These are phyloP conservation scores for Hypoxylon fragiforme DNA, from an alignment of 495 filamentous ascomycete species.

Conservation along the genomic window DNA sequence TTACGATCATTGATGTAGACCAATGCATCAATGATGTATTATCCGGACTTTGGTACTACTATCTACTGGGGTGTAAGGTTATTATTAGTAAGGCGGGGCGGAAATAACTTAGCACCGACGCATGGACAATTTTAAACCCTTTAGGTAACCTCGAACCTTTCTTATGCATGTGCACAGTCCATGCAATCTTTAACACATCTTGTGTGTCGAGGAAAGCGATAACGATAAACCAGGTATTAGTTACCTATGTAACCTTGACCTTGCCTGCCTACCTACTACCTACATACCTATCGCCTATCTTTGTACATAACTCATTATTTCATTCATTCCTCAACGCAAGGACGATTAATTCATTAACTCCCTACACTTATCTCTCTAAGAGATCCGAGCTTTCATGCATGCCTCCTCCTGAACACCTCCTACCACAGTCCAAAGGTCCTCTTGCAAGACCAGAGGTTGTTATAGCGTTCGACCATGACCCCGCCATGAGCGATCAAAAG, in stretches of 20 bases:
- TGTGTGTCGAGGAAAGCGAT: constrained; percentile 28
- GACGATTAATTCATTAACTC: not conserved
- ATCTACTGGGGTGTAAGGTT: no score
- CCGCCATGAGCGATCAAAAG: constrained; percentile 39
- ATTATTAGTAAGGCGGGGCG: not conserved
- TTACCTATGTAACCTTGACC: not conserved
- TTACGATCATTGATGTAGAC: no score
- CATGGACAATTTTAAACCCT: not conserved
- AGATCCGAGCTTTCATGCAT: constrained; percentile 30
- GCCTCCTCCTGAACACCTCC: constrained; percentile 36
- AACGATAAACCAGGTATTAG: constrained; percentile 28
- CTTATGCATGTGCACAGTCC: constrained; percentile 16
- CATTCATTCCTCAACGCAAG: not conserved
- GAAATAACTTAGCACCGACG: not conserved
- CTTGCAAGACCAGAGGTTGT: constrained; percentile 25
- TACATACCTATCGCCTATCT: not conserved
- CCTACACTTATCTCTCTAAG: not conserved
- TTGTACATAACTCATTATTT: not conserved
- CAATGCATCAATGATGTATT: no score
- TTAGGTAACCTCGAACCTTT: not conserved
- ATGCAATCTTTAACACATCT: no score
- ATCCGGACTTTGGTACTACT: no score
- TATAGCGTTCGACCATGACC: constrained; percentile 34
- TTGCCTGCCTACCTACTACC: not conserved
- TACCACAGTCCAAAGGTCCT: constrained; percentile 29